These are phyloP conservation scores for Serendipita sp. DNA, from an alignment of 768 basidiomycete genomes.

Conservation along the genomic window DNA sequence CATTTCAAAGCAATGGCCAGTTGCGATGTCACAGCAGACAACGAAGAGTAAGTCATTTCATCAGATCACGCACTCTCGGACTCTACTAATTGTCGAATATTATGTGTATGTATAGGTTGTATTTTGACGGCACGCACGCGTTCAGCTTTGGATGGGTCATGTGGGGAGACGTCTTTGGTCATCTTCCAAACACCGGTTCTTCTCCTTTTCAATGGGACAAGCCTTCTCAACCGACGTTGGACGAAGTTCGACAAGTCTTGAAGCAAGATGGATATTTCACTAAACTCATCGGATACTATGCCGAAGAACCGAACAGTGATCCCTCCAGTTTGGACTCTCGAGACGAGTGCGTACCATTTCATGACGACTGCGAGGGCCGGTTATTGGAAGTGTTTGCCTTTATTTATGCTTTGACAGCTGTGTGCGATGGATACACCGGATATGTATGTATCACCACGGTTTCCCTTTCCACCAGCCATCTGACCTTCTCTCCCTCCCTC, in stretches of 20 bases:
- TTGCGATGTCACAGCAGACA: neutral
- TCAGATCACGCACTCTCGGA: neutral
- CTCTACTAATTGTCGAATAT: neutral
- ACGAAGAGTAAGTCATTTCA: neutral
- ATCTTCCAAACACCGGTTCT: constrained; percentile 6
- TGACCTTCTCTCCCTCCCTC: constrained; percentile 15
- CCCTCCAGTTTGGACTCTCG: constrained; percentile 30
- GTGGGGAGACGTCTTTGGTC: constrained; percentile 40
- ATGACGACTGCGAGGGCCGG: constrained; percentile 33
- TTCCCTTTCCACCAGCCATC: neutral
- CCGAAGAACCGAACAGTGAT: constrained; percentile 54
- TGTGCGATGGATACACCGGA: constrained; percentile 17
- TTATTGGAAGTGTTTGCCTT: constrained; percentile 19
- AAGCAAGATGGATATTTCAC: constrained; percentile 40
- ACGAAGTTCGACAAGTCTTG: constrained; percentile 33
- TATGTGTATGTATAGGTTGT: constrained; percentile 15
- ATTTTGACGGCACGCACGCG: constrained; percentile 46
- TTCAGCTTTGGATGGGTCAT: constrained; percentile 60
- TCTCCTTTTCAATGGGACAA: constrained; percentile 16
- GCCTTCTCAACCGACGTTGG: constrained; percentile 20
- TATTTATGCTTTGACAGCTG: constrained; percentile 16
- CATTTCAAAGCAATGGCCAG: neutral
- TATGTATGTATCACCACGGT: constrained; percentile 8
- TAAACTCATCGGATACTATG: constrained; percentile 48
- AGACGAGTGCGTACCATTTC: constrained; percentile 37